Evolutionary conservation across 2,329 filamentous ascomycete species (phyloP).

Genomic region (Anthostomella pinea): DNA sequence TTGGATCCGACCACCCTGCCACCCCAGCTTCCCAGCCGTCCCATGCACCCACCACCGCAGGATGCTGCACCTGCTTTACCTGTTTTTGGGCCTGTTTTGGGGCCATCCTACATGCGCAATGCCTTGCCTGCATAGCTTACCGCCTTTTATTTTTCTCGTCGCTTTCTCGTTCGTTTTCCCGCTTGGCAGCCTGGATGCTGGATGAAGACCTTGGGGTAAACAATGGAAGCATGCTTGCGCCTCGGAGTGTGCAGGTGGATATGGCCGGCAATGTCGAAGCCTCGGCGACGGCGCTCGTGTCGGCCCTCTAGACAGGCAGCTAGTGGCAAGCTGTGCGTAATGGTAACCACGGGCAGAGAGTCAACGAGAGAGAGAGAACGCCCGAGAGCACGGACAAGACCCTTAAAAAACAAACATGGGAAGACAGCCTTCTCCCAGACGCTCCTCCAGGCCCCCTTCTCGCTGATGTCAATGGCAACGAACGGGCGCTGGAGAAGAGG

Average conservation of each 20-base stretch:
- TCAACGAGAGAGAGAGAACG: background rate
- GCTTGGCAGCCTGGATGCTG: too few species aligned
- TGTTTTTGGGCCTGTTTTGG: conserved; percentile 15
- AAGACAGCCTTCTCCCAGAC: background rate
- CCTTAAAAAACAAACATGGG: conserved; percentile 15
- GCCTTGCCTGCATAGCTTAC: conserved; percentile 22
- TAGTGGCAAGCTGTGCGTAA: conserved; percentile 21
- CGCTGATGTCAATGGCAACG: conserved; percentile 7
- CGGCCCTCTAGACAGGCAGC: background rate
- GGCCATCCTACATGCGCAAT: conserved; percentile 20
- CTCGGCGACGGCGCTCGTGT: background rate
- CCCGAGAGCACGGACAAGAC: conserved; percentile 8
- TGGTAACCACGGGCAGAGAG: conserved; percentile 7
- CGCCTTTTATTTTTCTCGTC: conserved; percentile 14
- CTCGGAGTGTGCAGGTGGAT: conserved; percentile 8
- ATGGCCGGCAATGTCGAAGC: background rate
- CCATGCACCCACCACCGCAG: conserved; percentile 4
- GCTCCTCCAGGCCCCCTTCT: background rate
- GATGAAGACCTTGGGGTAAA: conserved; percentile 20
- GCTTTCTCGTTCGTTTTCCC: conserved; percentile 6
- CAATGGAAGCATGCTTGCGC: conserved; percentile 10
- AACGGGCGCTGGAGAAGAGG: conserved; percentile 1
- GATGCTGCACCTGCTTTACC: conserved; percentile 2
- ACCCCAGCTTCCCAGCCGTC: too few species aligned
- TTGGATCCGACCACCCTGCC: too few species aligned